A percentile compares a stretch with the other conserved stretches of the same genome.
phyloP scores from a whole-genome alignment of 352 stramenopile genomes.

The Globisporangium paddicum region DNA sequence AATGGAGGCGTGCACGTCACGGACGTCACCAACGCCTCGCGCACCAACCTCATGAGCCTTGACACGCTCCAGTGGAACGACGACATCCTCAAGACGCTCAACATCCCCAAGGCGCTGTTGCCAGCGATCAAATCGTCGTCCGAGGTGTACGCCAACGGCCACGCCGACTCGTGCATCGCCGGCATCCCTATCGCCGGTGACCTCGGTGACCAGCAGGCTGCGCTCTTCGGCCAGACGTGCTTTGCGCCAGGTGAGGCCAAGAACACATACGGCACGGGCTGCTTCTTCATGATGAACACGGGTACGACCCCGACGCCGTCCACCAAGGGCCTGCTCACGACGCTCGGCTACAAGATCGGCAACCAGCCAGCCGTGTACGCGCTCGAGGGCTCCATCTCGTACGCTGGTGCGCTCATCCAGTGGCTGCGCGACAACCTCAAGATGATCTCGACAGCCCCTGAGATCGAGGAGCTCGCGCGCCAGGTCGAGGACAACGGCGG shows the following conservation, averaged over 20 bases:
- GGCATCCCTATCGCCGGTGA: slow-evolving; percentile 92
- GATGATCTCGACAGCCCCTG: slow-evolving; percentile 87
- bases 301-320: slow-evolving; percentile 83
- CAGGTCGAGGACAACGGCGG: slow-evolving; percentile 92
- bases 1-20: slow-evolving; percentile 91
- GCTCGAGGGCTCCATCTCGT: slow-evolving; percentile 96
- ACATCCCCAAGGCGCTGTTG: slow-evolving; percentile 85
- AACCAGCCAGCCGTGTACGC: slow-evolving; percentile 91
- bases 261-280: slow-evolving; percentile 98
- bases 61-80: slow-evolving; percentile 91
- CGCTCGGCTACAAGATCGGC: slow-evolving; percentile 82
- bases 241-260: slow-evolving; percentile 95
- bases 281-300: slow-evolving; percentile 99
- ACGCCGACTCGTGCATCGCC: slow-evolving; percentile 57
- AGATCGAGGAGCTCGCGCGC: slow-evolving; percentile 88
- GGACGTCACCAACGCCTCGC: slow-evolving; percentile 97
- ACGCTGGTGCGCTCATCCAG: slow-evolving; percentile 96
- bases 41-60: slow-evolving; percentile 95
- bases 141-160: slow-evolving; percentile 75
- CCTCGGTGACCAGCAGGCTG: slow-evolving; percentile 96
- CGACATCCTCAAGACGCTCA: slow-evolving; percentile 73
- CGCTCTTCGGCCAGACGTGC: slow-evolving; percentile 96
- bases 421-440: slow-evolving; percentile 98
- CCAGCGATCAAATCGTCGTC: slow-evolving; percentile 92
- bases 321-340: slow-evolving; percentile 95